phyloP scores from a whole-genome alignment of 169 alveolate species.

The Cardiosporidium cionae region DNA sequence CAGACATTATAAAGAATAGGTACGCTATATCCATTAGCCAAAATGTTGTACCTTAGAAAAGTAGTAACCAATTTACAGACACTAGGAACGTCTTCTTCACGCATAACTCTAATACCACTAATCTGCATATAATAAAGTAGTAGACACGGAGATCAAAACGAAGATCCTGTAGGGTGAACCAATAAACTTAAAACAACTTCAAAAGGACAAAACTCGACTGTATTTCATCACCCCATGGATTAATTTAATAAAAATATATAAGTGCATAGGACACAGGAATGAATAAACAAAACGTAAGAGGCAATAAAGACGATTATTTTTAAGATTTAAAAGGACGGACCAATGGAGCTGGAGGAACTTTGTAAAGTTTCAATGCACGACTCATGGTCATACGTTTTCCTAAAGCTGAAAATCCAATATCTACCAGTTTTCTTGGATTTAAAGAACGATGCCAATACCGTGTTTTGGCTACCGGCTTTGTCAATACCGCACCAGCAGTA shows the following conservation, averaged over 20 bases:
- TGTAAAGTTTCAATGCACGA: slow-evolving; percentile 71
- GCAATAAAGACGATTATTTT: neutral
- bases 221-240: no score
- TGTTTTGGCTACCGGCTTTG: slow-evolving; percentile 87
- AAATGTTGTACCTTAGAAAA: no score
- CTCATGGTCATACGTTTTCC: slow-evolving; percentile 77
- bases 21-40: neutral
- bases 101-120: neutral
- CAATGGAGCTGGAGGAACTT: slow-evolving; percentile 39
- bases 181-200: no score
- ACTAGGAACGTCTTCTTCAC: neutral
- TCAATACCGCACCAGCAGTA: slow-evolving; percentile 92
- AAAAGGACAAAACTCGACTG: no score
- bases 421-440: slow-evolving; percentile 54
- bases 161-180: neutral
- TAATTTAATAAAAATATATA: no score
- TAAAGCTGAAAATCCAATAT: slow-evolving; percentile 64
- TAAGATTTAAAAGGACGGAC: neutral
- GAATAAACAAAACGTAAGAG: no score
- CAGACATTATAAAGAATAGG: slow-evolving; percentile 6
- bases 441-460: slow-evolving; percentile 69
- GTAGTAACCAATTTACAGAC: no score
- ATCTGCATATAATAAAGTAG: neutral
- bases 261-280: no score
- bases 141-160: neutral